Evolutionary conservation across 495 filamentous ascomycete genomes (phyloP).

Genomic region (Hyaloscypha variabilis): DNA sequence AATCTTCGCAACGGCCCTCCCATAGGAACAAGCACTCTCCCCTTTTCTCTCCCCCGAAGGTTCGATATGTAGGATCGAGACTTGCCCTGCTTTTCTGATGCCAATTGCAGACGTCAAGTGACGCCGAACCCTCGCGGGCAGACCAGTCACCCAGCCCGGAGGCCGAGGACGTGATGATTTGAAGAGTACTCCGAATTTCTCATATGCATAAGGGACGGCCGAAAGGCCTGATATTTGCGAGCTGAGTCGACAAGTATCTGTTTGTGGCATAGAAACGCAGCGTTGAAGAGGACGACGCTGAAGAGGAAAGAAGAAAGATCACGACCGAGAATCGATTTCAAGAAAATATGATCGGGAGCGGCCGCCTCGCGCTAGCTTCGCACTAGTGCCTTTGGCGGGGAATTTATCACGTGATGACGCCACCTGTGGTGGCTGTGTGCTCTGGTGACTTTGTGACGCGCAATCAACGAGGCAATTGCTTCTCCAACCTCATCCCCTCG

Average conservation of each 20-base stretch:
- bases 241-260: constrained; percentile 50
- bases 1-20: constrained; percentile 94
- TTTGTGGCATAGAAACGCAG: constrained; percentile 99
- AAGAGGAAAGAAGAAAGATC: constrained; percentile 42
- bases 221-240: constrained; percentile 38
- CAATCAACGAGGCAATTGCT: constrained; percentile 2
- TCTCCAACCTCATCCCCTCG: not conserved
- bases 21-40: constrained; percentile 58
- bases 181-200: constrained; percentile 99
- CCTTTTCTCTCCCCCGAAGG: constrained; percentile 39
- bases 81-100: constrained; percentile 94
- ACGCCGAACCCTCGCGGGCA: constrained; percentile 94
- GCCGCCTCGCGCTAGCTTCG: not conserved
- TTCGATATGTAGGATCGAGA: constrained; percentile 39
- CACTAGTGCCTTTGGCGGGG: not conserved
- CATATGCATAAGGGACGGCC: constrained; percentile 72
- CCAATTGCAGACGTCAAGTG: constrained; percentile 90
- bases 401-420: not conserved
- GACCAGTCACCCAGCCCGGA: constrained; percentile 47
- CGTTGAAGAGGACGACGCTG: constrained; percentile 94
- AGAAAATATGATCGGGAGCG: not conserved
- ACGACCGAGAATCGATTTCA: constrained; percentile 14
- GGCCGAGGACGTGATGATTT: constrained; percentile 52
- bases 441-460: too few relatives aligned
- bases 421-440: too few relatives aligned